These are phyloP conservation scores for Leccinum fibrillosum DNA, from an alignment of 768 basidiomycete species.

Conservation along the genomic window DNA sequence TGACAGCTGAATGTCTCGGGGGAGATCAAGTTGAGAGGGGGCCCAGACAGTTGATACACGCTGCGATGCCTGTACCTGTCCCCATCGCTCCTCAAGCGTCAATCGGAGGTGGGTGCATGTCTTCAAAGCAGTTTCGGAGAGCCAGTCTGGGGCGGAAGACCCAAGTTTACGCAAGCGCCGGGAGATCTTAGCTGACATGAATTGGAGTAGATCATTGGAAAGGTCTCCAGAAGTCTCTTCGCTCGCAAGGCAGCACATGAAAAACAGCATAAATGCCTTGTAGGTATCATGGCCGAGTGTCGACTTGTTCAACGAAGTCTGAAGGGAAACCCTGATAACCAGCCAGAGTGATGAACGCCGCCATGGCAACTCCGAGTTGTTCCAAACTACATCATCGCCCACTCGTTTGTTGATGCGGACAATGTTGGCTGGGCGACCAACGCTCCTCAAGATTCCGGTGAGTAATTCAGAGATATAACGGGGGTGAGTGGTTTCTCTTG, in stretches of 20 bases:
- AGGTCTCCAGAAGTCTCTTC: neutral
- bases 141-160: neutral
- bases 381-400: slow-evolving; percentile 25
- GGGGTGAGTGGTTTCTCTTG: neutral
- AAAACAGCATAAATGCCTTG: slow-evolving; percentile 31
- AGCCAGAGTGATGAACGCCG: slow-evolving; percentile 49
- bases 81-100: slow-evolving; percentile 1
- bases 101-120: neutral
- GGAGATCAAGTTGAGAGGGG: slow-evolving; percentile 24
- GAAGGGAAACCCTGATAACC: slow-evolving; percentile 41
- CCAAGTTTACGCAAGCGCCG: neutral
- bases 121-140: neutral
- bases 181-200: neutral
- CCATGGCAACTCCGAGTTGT: slow-evolving; percentile 38
- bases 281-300: slow-evolving; percentile 17
- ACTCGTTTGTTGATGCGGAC: slow-evolving; percentile 39
- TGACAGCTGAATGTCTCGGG: slow-evolving; percentile 31
- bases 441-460: slow-evolving; percentile 39
- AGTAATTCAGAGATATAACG: slow-evolving; percentile 32
- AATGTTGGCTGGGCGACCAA: slow-evolving; percentile 21
- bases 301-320: slow-evolving; percentile 30
- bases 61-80: neutral
- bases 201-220: neutral
- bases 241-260: slow-evolving; percentile 15
- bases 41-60: slow-evolving; percentile 27